Base-by-base conservation (phyloP, 495 filamentous ascomycete genomes). In the Parathielavia hyrcaniae region DNA sequence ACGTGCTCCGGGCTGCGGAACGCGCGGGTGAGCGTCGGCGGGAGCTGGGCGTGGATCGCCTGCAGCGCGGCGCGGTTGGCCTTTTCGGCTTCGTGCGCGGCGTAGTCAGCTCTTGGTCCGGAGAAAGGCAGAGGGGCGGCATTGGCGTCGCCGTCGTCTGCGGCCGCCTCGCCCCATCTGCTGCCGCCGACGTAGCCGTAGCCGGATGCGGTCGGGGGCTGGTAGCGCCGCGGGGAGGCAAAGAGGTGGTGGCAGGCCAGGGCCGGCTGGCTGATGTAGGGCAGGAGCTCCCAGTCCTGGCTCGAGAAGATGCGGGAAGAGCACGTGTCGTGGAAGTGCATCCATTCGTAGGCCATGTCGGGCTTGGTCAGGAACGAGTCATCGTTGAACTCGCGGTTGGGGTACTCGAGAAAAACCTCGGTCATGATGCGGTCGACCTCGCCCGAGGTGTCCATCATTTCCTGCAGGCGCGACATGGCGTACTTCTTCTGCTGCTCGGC, bases 211-310 rank as follows among this genome's bases (percentile, higher is more conserved):
- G 41, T 40, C 44, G 65, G 70, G 13, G 63, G 77, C 67, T 55
- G 70, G 55, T 61, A 77, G 57, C 56, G 78, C 67, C 74, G 74
- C 13, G 83, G 76, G 5, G 79, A 80, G 14, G 92, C 88, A 67
- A 98, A 98, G 9, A 98, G 80, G 68, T 90, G 80, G 66, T 98
- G 95, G 70, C 96, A 96, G 6, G 89, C 93, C 1, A 97, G 80
- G 26, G 90, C 79, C 1, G 92, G 84, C 63, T 90, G 86, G 64
- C 84, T 86, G 56, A 97, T 81, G 70, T 98, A 98, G 0, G 88
- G 83, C 16, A 76, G 77, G 32, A 97, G 74, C 67, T 97, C 92
- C 85, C 91, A 97, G 44, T 93, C 91, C 69, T 96, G 90, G 48
- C 77, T 80, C 10, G 79, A 71, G 65, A 84, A 88, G 3, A 97